Evolutionary conservation across 2,329 filamentous ascomycete genomes (phyloP), one percentile per base, ranked within the genome.

Genomic region (Aspergillus sp.): DNA sequence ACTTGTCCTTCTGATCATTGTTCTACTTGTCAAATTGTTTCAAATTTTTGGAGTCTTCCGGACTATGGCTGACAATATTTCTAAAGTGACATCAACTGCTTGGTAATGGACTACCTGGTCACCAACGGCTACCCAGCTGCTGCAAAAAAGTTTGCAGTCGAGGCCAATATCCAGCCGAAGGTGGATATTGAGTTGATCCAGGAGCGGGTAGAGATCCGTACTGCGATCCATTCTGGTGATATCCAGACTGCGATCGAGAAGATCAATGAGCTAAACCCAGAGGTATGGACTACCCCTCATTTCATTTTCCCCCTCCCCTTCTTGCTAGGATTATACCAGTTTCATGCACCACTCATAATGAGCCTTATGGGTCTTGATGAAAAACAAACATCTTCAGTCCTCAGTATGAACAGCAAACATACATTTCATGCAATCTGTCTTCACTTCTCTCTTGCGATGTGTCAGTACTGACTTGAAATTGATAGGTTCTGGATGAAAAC

Each of bases 311-410:
- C 46, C 38, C 32, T 26, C 30, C 30, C 40, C 37, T 49, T 54
- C 47, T 73, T 80, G 77, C 79, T 71, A 90, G 93, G 93, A 98
- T 98, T 95, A 95, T 76, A 88, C 77, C 79, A 78, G 86, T 77
- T 90, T 95, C 91, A 98, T 98, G 93, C 93, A 98, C 93, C 93
- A 98, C 93, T 90, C 93, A 89, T 93, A 97, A 58, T 53, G 81
- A 77, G 77, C 78, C 82, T 83, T 80, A 76, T 76, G 81, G 82
- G 83, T 81, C 71, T 81, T 93, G 93, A 94, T 94, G 91, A 97
- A 74, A 81, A 79, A 73, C 74, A 75, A 72, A 71, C 71, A 73
- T 81, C 83, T 86, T 87, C 83, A 88, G 82, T 87, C 82, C 80
- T 87, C 81, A 86, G 81, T 84, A 90, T 93, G 88, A 94, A 76